Evolutionary conservation across 305 asterid species (phyloP).

Genomic region (Fraxinus xanthoxyloides): DNA sequence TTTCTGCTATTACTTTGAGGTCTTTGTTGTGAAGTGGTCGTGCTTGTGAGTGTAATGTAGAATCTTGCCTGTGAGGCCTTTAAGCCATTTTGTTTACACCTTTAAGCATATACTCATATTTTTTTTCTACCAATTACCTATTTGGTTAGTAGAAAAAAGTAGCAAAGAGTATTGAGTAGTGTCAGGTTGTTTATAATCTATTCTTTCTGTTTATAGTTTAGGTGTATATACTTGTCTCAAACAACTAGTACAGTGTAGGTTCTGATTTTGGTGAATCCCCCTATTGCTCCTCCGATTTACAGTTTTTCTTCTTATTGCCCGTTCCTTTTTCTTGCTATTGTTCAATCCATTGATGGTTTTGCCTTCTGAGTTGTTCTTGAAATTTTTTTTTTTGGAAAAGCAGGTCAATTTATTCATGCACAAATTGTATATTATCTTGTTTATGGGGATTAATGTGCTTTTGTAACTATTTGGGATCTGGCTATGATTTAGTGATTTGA

Average conservation of each 20-base stretch:
- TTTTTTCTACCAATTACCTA: constrained; percentile 17
- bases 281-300: constrained; percentile 6
- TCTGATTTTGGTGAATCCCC: neutral
- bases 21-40: neutral
- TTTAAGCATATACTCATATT: constrained; percentile 23
- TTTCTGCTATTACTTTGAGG: neutral
- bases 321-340: constrained; percentile 1
- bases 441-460: neutral
- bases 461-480: constrained; percentile 4
- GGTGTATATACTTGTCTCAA: neutral
- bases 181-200: neutral
- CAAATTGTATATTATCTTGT: neutral
- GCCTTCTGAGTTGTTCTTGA: neutral
- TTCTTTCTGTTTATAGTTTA: neutral
- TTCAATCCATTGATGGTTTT: constrained; percentile 4
- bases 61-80: neutral
- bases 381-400: neutral
- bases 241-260: neutral
- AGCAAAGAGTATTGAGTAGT: neutral
- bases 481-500: neutral
- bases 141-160: constrained; percentile 17
- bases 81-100: constrained; percentile 25
- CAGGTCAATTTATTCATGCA: neutral
- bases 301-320: constrained; percentile 5
- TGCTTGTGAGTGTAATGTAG: neutral